Percentiles rank a stretch among this genome's conserved stretches.
Evolutionary conservation across 768 basidiomycete genomes (phyloP).

Genomic region (Termitomyces sp.): DNA sequence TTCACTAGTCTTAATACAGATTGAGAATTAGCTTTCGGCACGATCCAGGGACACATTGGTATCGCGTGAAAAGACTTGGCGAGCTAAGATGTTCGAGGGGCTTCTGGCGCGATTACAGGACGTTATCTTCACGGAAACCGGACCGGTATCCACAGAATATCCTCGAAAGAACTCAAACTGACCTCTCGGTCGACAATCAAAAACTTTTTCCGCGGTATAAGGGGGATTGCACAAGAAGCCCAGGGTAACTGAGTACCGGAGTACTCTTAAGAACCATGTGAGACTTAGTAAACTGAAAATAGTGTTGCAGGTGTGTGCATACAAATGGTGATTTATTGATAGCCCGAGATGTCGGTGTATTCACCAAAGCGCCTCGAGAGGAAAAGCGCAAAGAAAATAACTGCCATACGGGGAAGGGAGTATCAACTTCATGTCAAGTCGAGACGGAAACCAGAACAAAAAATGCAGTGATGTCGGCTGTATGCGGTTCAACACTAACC

Average conservation of each 20-base stretch:
- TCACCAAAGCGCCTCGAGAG: background rate
- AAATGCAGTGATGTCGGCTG: background rate
- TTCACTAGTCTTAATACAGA: background rate
- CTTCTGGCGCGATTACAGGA: background rate
- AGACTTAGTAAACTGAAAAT: background rate
- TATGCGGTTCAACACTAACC: background rate
- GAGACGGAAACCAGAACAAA: background rate
- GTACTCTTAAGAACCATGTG: background rate
- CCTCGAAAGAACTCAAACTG: background rate
- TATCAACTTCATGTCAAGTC: background rate
- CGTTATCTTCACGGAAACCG: background rate
- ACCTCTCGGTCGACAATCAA: background rate
- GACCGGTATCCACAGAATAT: background rate
- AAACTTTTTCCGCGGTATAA: conserved; percentile 1
- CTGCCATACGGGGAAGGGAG: background rate
- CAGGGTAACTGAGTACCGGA: background rate
- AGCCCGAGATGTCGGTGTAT: background rate
- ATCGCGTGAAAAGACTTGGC: background rate
- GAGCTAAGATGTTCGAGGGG: background rate
- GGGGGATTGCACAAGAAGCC: background rate
- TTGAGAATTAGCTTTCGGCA: background rate
- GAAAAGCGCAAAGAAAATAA: background rate
- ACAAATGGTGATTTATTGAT: background rate
- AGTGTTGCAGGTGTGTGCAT: background rate
- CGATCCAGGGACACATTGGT: background rate